Evolutionary conservation across 129 eudicot species (phyloP).

Genomic region (Tagetes erecta): DNA sequence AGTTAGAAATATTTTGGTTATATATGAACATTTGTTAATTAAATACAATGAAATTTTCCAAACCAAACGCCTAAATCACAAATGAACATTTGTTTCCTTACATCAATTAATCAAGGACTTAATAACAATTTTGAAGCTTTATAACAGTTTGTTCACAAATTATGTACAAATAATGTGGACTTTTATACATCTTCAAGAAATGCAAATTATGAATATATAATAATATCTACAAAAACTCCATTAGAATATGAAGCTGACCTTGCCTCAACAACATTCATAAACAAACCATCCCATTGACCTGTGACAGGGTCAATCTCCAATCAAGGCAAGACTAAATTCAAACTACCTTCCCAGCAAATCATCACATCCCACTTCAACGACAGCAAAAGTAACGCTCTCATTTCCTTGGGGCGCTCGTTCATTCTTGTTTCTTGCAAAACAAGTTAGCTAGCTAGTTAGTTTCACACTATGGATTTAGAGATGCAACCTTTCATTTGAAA

Average conservation of each 20-base stretch:
- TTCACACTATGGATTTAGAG: conserved; percentile 1
- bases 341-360: conserved; percentile 30
- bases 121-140: neutral
- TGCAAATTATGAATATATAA: conserved; percentile 18
- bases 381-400: conserved; percentile 4
- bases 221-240: conserved; percentile 39
- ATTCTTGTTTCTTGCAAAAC: conserved; percentile 27
- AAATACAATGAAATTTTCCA: too few relatives aligned
- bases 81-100: neutral
- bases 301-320: conserved; percentile 24
- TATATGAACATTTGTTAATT: too few relatives aligned
- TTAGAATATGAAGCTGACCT: conserved; percentile 20
- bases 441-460: conserved; percentile 12
- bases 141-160: neutral
- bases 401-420: conserved; percentile 22
- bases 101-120: neutral
- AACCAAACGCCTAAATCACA: neutral
- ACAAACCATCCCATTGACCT: conserved; percentile 26
- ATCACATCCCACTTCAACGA: conserved; percentile 23
- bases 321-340: conserved; percentile 24
- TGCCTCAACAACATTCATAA: conserved; percentile 14
- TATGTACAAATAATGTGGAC: conserved; percentile 32
- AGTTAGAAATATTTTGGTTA: too few relatives aligned
- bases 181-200: conserved; percentile 32
- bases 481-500: conserved; percentile 26